Percentiles rank a stretch among this genome's conserved stretches.
These are phyloP conservation scores for Phalaenopsis aphrodite DNA, from an alignment of 106 monocot species.

Conservation along the genomic window DNA sequence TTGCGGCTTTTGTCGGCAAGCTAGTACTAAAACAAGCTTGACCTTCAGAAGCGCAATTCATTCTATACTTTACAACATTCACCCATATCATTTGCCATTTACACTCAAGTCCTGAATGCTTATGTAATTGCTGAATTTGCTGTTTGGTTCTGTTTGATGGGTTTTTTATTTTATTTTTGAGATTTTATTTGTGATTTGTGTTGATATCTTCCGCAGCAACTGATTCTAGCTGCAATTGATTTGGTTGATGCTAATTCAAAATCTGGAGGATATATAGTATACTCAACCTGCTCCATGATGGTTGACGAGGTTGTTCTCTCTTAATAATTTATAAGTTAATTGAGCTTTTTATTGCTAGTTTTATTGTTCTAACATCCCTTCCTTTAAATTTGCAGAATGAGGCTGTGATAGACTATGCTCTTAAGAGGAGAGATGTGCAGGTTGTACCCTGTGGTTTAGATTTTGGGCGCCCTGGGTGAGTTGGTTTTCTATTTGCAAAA, in stretches of 20 bases:
- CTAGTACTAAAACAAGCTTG: neutral
- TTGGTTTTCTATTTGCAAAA: neutral
- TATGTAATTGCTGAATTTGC: neutral
- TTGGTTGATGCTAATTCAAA: slow-evolving; percentile 96
- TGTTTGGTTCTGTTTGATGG: neutral
- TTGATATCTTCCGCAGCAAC: slow-evolving; percentile 51
- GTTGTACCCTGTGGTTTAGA: slow-evolving; percentile 92
- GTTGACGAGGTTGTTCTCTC: slow-evolving; percentile 56
- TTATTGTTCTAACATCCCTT: slow-evolving; percentile 3
- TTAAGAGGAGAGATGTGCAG: slow-evolving; percentile 85
- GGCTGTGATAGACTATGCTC: slow-evolving; percentile 90
- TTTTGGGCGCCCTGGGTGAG: slow-evolving; percentile 90
- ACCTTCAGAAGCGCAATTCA: neutral
- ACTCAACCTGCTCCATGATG: slow-evolving; percentile 96
- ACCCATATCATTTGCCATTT: neutral
- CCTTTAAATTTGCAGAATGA: slow-evolving; percentile 60
- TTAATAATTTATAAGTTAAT: neutral
- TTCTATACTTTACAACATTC: neutral
- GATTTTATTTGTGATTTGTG: neutral
- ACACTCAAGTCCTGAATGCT: neutral
- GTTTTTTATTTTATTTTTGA: neutral
- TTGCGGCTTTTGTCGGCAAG: neutral
- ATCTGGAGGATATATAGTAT: slow-evolving; percentile 89
- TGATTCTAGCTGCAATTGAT: slow-evolving; percentile 91
- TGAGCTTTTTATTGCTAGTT: neutral